Conservation (phyloP, 306 rosid genomes). For the Astragalus membranaceus region DNA sequence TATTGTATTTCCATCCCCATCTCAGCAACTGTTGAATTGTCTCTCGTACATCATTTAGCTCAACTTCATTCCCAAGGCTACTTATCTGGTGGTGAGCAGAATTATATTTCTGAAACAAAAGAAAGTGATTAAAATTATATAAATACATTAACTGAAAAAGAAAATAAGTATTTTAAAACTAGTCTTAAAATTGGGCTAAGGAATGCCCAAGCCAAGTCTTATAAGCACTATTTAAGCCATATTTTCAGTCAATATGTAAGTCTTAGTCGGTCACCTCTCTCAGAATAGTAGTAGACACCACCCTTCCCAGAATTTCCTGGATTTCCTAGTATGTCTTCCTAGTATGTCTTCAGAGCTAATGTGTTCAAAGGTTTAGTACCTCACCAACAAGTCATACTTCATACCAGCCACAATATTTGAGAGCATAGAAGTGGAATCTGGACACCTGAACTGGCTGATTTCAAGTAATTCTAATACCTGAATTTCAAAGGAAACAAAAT, state of each 20-base stretch:
- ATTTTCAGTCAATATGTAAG: too few species aligned
- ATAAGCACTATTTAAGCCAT: too few species aligned
- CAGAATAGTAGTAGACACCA: constrained; percentile 85
- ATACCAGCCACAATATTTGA: constrained; percentile 54
- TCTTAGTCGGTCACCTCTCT: constrained; percentile 92
- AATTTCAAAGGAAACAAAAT: constrained; percentile 12
- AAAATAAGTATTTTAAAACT: not conserved
- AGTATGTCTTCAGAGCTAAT: not conserved
- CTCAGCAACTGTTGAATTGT: constrained; percentile 83
- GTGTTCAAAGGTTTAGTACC: constrained; percentile 20
- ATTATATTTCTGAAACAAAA: constrained; percentile 59
- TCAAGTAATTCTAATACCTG: constrained; percentile 95
- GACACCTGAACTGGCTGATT: constrained; percentile 84
- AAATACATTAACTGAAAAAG: not conserved
- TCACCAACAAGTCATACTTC: constrained; percentile 73
- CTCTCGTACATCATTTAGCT: constrained; percentile 63
- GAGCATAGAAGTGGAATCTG: constrained; percentile 55
- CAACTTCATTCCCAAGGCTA: constrained; percentile 67
- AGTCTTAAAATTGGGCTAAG: not conserved
- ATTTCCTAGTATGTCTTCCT: constrained; percentile 70
- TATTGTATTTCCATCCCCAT: constrained; percentile 99
- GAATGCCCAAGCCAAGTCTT: too few species aligned
- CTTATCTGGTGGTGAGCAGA: constrained; percentile 52
- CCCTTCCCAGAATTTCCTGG: constrained; percentile 77
- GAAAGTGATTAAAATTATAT: constrained; percentile 9